Evolutionary conservation across 495 filamentous ascomycete genomes (phyloP).

Genomic region (Daldinia decipiens): DNA sequence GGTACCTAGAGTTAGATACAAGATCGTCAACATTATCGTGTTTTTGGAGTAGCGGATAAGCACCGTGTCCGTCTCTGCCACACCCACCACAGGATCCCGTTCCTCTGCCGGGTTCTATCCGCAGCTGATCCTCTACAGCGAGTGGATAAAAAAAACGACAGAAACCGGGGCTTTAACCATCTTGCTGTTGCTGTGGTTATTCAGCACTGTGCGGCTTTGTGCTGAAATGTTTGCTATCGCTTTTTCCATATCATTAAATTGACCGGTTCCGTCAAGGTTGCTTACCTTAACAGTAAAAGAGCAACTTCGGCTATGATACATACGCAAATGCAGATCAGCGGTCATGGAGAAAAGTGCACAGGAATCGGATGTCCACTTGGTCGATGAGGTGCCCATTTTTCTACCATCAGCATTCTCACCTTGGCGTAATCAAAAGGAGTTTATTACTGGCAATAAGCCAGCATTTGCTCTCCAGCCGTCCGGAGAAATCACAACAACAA

Average conservation of each 20-base stretch:
- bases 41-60: slow-evolving; percentile 15
- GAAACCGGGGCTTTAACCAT: slow-evolving; percentile 10
- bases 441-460: slow-evolving; percentile 7
- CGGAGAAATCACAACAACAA: not conserved
- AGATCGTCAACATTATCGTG: slow-evolving; percentile 31
- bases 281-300: slow-evolving; percentile 2
- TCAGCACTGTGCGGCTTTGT: not conserved
- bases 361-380: slow-evolving; percentile 4
- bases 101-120: slow-evolving; percentile 29
- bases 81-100: slow-evolving; percentile 30
- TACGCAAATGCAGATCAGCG: slow-evolving; percentile 3
- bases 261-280: not conserved
- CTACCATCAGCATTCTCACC: slow-evolving; percentile 44
- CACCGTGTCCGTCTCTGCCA: slow-evolving; percentile 15
- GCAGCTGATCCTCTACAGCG: slow-evolving; percentile 20
- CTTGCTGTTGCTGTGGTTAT: not conserved
- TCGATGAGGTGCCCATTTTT: slow-evolving; percentile 20
- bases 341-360: slow-evolving; percentile 26
- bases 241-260: not conserved
- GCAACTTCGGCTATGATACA: not conserved
- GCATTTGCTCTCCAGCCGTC: slow-evolving; percentile 10
- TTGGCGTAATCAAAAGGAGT: slow-evolving; percentile 18
- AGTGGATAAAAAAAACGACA: slow-evolving; percentile 6
- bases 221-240: slow-evolving; percentile 4
- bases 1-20: slow-evolving; percentile 1